These are phyloP conservation scores for Quercus gilva DNA, from an alignment of 306 rosid species.

Conservation along the genomic window DNA sequence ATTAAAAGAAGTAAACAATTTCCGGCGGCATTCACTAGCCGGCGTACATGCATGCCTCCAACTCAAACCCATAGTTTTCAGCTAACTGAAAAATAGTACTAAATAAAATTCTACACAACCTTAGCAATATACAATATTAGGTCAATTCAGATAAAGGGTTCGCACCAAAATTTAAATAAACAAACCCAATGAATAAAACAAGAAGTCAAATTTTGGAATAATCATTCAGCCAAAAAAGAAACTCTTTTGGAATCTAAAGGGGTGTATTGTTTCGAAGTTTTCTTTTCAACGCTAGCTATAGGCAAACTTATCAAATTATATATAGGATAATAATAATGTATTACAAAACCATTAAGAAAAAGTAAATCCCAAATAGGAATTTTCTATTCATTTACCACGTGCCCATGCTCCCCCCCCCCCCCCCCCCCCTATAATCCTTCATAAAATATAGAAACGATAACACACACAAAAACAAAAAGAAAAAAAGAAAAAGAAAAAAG, in stretches of 20 bases:
- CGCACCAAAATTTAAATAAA: background rate
- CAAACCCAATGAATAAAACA: background rate
- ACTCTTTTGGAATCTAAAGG: background rate
- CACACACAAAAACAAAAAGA: too few species aligned
- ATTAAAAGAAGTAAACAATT: background rate
- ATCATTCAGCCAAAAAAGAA: too few species aligned
- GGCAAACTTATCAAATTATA: background rate
- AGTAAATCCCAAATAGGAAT: too few species aligned
- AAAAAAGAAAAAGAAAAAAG: fast-evolving
- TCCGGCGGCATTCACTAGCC: background rate
- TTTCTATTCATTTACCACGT: too few species aligned
- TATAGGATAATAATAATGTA: background rate
- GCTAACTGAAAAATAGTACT: background rate
- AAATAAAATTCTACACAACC: background rate
- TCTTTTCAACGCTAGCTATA: background rate
- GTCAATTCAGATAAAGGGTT: background rate
- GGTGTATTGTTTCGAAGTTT: background rate
- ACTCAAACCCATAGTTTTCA: background rate
- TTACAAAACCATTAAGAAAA: too few species aligned
- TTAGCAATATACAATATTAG: too few species aligned
- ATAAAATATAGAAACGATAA: too few species aligned
- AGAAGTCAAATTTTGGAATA: background rate
- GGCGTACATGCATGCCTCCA: constrained; percentile 1
- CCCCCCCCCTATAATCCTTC: too few species aligned
- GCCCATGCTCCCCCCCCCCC: too few species aligned